A percentile compares a stretch with the other conserved stretches of the same genome.
These are phyloP conservation scores for Geosmithia morbida DNA, from an alignment of 2,329 filamentous ascomycete species.

Conservation along the genomic window DNA sequence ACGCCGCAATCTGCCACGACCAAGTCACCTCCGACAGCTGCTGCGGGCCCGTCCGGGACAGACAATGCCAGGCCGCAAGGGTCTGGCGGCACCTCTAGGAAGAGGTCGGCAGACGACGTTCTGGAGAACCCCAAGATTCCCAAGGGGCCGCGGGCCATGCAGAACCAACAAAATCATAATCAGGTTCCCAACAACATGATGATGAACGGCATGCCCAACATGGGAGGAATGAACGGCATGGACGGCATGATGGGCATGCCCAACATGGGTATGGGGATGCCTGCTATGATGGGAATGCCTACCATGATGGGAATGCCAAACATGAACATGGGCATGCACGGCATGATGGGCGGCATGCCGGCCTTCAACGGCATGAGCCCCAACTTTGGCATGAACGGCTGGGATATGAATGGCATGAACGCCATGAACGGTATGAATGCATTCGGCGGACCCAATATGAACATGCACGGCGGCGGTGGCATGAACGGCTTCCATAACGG, in stretches of 20 bases:
- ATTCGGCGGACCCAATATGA: conserved; percentile 3
- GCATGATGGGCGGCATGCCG: conserved; percentile 14
- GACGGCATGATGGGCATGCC: conserved; percentile 14
- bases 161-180: conserved; percentile 34
- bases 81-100: conserved; percentile 41
- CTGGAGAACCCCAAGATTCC: conserved; percentile 47
- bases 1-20: conserved; percentile 3
- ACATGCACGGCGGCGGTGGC: conserved; percentile 6
- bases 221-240: conserved; percentile 19
- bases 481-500: conserved; percentile 8
- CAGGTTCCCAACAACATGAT: conserved; percentile 27
- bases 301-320: conserved; percentile 8
- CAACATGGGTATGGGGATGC: conserved; percentile 9
- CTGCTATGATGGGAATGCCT: conserved; percentile 16
- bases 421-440: conserved; percentile 10
- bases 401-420: conserved; percentile 19
- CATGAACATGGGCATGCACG: conserved; percentile 16
- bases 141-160: conserved; percentile 53
- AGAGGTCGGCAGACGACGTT: conserved; percentile 66
- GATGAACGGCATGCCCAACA: conserved; percentile 24
- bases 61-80: conserved; percentile 1
- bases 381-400: conserved; percentile 16
- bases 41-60: not conserved
- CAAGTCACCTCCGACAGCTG: conserved; percentile 13
- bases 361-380: conserved; percentile 16